Conservation (phyloP, 2,329 filamentous ascomycete genomes). For the Eurotiales sp. region DNA sequence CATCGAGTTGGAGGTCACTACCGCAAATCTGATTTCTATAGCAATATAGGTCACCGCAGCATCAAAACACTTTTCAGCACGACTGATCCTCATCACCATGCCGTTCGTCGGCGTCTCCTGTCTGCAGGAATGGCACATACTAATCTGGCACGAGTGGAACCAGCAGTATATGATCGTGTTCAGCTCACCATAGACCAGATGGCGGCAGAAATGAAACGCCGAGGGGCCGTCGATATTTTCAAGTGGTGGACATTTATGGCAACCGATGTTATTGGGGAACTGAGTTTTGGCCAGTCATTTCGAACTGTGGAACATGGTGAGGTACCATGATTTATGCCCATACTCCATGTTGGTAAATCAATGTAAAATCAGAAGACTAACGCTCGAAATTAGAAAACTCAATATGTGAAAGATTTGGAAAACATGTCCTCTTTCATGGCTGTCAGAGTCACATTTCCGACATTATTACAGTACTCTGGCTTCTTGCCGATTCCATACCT, state of each 20-base stretch:
- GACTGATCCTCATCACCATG: slow-evolving; percentile 37
- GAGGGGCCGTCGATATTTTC: slow-evolving; percentile 43
- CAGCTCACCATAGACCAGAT: slow-evolving; percentile 44
- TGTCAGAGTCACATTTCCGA: slow-evolving; percentile 21
- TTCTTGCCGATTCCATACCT: slow-evolving; percentile 25
- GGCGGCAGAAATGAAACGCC: slow-evolving; percentile 38
- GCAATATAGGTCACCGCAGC: slow-evolving; percentile 16
- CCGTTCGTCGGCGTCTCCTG: slow-evolving; percentile 41
- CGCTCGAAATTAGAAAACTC: slow-evolving; percentile 31
- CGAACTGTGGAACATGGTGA: slow-evolving; percentile 49
- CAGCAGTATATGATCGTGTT: slow-evolving; percentile 38
- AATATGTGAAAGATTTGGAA: slow-evolving; percentile 40
- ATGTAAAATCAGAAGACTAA: not conserved
- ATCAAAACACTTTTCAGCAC: slow-evolving; percentile 40
- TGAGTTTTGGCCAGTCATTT: slow-evolving; percentile 57
- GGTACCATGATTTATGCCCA: slow-evolving; percentile 29
- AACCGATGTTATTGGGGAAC: slow-evolving; percentile 52
- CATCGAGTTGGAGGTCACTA: slow-evolving; percentile 32
- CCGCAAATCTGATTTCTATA: slow-evolving; percentile 34
- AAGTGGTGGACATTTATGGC: slow-evolving; percentile 56
- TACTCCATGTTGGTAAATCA: no score
- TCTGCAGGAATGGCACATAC: slow-evolving; percentile 28
- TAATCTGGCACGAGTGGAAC: slow-evolving; percentile 30
- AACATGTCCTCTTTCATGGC: slow-evolving; percentile 6
- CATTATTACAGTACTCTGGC: slow-evolving; percentile 18